Evolutionary conservation across 1,139 yeast genomes (phyloP).

Genomic region (Magnusiomyces clavatus): DNA sequence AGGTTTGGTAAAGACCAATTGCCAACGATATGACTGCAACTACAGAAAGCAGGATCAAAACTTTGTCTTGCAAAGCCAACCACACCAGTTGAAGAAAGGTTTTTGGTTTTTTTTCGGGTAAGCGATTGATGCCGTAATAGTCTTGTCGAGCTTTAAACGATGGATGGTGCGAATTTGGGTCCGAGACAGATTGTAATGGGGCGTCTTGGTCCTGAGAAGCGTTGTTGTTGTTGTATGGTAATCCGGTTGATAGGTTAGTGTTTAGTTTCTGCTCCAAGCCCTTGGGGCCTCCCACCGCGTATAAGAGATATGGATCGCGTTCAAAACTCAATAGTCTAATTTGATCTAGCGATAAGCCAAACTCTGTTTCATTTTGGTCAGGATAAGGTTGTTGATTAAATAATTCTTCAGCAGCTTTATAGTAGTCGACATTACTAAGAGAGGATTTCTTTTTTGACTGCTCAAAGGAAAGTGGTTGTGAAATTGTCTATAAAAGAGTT

Average conservation of each 20-base stretch:
- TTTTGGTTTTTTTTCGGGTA: slow-evolving; percentile 66
- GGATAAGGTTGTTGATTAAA: background rate
- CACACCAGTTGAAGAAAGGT: slow-evolving; percentile 60
- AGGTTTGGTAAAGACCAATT: slow-evolving; percentile 84
- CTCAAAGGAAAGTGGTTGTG: background rate
- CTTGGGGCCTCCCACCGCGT: slow-evolving; percentile 26
- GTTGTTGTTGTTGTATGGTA: slow-evolving; percentile 4
- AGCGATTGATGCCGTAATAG: slow-evolving; percentile 54
- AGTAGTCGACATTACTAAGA: background rate
- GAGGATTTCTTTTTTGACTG: background rate
- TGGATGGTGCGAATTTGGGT: slow-evolving; percentile 2
- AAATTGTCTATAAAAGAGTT: too few relatives aligned
- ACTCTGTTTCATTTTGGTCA: slow-evolving; percentile 3
- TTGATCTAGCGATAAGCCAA: slow-evolving; percentile 25
- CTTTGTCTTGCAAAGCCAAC: slow-evolving; percentile 88
- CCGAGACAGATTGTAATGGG: background rate
- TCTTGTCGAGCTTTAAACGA: slow-evolving; percentile 3
- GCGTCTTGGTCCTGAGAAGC: background rate
- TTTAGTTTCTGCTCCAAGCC: slow-evolving; percentile 12
- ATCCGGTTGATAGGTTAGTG: slow-evolving; percentile 9
- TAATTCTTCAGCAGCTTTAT: background rate
- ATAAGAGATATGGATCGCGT: slow-evolving; percentile 33
- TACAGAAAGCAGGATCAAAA: slow-evolving; percentile 68
- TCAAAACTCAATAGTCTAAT: slow-evolving; percentile 34
- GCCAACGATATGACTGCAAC: slow-evolving; percentile 90